These are phyloP conservation scores for Hyaloperonospora brassicae DNA, from an alignment of 352 stramenopile genomes.

Conservation along the genomic window DNA sequence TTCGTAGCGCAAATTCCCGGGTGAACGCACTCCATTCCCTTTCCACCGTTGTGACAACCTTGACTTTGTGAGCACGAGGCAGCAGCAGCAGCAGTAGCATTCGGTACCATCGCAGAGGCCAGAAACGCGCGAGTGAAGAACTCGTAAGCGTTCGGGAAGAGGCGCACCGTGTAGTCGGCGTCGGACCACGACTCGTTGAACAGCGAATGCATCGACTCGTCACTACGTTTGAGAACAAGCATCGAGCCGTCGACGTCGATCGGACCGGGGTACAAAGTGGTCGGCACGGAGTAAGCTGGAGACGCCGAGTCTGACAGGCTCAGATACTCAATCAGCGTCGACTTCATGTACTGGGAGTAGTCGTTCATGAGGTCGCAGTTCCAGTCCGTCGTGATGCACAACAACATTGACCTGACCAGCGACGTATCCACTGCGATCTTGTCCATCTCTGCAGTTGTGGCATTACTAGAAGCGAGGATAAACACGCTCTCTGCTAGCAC, in stretches of 20 bases:
- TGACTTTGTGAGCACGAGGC: constrained; percentile 46
- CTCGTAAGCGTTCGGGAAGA: constrained; percentile 82
- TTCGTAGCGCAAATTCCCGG: constrained; percentile 57
- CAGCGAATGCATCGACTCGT: constrained; percentile 32
- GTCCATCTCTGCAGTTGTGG: constrained; percentile 29
- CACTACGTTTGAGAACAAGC: constrained; percentile 39
- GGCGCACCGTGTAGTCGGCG: constrained; percentile 36
- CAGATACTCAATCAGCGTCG: constrained; percentile 65
- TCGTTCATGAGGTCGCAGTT: constrained; percentile 59
- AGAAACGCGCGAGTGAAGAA: constrained; percentile 69
- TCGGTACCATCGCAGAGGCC: constrained; percentile 44
- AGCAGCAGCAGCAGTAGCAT: constrained; percentile 23
- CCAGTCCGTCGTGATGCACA: constrained; percentile 60
- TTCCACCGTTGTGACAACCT: constrained; percentile 39
- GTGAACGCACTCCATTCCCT: constrained; percentile 66
- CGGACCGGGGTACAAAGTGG: constrained; percentile 52
- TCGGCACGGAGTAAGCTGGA: constrained; percentile 44
- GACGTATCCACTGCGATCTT: constrained; percentile 47
- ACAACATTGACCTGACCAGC: constrained; percentile 47
- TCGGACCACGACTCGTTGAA: constrained; percentile 54
- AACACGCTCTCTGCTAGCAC: constrained; percentile 71
- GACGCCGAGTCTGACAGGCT: constrained; percentile 30
- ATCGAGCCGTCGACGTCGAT: constrained; percentile 41
- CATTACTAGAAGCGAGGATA: constrained; percentile 43
- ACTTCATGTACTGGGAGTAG: constrained; percentile 52